Conservation (phyloP, 345 rosid genomes). For the Anacardium occidentale region DNA sequence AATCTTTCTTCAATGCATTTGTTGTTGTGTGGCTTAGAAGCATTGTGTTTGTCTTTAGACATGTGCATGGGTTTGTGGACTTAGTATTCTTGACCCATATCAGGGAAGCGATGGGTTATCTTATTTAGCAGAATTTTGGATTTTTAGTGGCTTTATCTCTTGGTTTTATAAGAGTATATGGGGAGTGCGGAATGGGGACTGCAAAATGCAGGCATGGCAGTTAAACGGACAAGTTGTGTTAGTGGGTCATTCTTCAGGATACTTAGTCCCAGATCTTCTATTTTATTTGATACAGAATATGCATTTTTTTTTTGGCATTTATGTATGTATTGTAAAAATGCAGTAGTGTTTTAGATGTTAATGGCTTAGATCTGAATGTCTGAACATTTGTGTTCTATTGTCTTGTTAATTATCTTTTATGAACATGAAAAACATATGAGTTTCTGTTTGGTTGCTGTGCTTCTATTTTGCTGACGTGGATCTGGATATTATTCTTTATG, state of each 20-base stretch:
- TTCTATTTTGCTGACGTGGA: background rate
- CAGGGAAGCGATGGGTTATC: background rate
- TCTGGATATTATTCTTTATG: constrained; percentile 3
- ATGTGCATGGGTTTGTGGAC: background rate
- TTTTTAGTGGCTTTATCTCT: background rate
- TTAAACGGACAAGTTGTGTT: background rate
- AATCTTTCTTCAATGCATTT: background rate
- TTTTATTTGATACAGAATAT: background rate
- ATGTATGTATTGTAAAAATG: background rate
- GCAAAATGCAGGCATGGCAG: background rate
- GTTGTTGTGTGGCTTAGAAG: background rate
- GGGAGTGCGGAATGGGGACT: background rate
- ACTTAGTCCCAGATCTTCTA: background rate
- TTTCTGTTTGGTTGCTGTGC: background rate
- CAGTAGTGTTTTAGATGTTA: background rate
- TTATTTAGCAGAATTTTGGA: background rate
- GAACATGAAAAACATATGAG: background rate
- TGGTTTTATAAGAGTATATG: background rate
- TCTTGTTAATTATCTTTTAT: background rate
- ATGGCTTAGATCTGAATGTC: background rate
- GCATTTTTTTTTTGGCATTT: background rate
- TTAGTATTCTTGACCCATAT: background rate
- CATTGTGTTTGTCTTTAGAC: background rate
- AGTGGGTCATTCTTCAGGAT: background rate
- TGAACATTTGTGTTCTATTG: background rate